Percentiles rank a stretch among this genome's conserved stretches.
Evolutionary conservation across 441 rosid genomes (phyloP).

Genomic region (Jatropha podagrica): DNA sequence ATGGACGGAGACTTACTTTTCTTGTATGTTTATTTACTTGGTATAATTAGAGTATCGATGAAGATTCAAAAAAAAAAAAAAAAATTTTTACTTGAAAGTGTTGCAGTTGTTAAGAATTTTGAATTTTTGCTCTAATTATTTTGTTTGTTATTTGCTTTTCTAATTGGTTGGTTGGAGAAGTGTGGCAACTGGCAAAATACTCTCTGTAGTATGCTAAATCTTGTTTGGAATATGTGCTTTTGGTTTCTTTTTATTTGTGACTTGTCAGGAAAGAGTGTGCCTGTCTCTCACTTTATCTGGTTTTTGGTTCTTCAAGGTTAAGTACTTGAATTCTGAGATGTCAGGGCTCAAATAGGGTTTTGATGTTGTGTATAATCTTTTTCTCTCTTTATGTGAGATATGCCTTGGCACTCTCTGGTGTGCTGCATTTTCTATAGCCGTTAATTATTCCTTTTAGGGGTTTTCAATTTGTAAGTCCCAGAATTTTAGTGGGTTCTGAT

Average conservation of each 20-base stretch:
- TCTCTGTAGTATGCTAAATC: constrained; percentile 22
- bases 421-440: neutral
- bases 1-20: constrained; percentile 15
- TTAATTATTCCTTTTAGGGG: neutral
- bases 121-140: constrained; percentile 16
- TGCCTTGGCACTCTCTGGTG: neutral
- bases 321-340: neutral
- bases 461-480: neutral
- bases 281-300: constrained; percentile 4
- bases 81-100: constrained; percentile 22
- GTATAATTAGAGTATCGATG: constrained; percentile 29
- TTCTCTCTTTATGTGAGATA: neutral
- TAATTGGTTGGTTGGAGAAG: constrained; percentile 18
- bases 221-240: constrained; percentile 20
- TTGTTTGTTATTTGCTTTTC: constrained; percentile 22
- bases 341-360: constrained; percentile 12
- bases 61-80: constrained; percentile 40
- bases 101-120: constrained; percentile 22
- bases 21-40: constrained; percentile 9
- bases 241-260: constrained; percentile 22
- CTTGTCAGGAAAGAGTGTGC: constrained; percentile 20
- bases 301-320: constrained; percentile 14
- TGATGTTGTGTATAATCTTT: constrained; percentile 9
- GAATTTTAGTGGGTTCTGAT: constrained; percentile 1
- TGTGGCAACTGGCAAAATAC: constrained; percentile 31